Evolutionary conservation across 768 basidiomycete species (phyloP).

Genomic region (Mycena vitilis): DNA sequence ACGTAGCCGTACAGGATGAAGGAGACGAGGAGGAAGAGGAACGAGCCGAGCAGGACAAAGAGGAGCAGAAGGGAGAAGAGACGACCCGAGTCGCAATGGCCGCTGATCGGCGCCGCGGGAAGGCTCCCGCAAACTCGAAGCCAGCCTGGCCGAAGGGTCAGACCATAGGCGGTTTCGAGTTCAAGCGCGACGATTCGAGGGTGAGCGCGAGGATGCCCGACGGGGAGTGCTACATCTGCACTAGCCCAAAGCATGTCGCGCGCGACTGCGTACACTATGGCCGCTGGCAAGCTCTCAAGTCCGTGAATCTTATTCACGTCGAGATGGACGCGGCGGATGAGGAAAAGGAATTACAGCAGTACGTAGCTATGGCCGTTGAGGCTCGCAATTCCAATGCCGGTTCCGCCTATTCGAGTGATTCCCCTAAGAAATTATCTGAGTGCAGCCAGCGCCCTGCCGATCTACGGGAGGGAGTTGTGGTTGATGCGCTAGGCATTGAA

Average conservation of each 20-base stretch:
- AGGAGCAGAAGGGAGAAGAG: too few species aligned
- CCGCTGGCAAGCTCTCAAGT: background rate
- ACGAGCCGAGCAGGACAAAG: background rate
- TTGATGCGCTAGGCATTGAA: too few species aligned
- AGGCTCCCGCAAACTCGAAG: background rate
- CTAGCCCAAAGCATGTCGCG: conserved; percentile 14
- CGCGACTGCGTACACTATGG: background rate
- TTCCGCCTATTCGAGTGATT: too few species aligned
- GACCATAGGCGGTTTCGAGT: conserved; percentile 6
- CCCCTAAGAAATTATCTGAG: too few species aligned
- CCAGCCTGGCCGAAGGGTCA: conserved; percentile 5
- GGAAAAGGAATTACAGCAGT: too few species aligned
- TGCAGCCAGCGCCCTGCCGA: too few species aligned
- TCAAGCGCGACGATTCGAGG: conserved; percentile 11
- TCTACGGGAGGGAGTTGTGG: too few species aligned
- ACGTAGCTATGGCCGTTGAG: too few species aligned
- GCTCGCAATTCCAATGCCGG: too few species aligned
- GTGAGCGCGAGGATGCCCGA: conserved; percentile 1
- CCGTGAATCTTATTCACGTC: background rate
- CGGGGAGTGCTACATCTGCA: conserved; percentile 22
- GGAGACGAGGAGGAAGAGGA: background rate
- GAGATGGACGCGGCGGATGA: too few species aligned
- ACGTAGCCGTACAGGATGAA: too few species aligned
- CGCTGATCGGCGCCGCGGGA: background rate
- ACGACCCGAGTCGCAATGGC: background rate